phyloP scores from a whole-genome alignment of 2,329 filamentous ascomycete genomes.

The Penicillium thymicola region DNA sequence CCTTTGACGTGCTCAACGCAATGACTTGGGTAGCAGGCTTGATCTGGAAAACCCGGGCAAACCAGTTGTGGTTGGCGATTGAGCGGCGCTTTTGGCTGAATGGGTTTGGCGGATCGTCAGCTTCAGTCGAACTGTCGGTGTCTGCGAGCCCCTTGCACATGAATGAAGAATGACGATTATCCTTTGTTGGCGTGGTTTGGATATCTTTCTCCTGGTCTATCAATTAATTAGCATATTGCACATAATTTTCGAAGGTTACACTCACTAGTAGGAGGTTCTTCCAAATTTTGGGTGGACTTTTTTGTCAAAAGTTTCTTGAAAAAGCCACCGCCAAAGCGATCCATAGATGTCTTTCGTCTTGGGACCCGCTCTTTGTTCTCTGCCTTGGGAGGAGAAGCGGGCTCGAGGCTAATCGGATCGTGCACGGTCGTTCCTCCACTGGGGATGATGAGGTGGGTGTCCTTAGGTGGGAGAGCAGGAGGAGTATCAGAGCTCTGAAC shows the following conservation, averaged over 20 bases:
- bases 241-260: constrained; percentile 1
- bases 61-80: constrained; percentile 67
- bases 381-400: not conserved
- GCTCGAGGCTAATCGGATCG: constrained; percentile 16
- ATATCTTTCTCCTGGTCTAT: constrained; percentile 6
- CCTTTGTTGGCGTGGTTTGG: constrained; percentile 3
- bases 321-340: constrained; percentile 44
- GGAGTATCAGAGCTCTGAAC: constrained; percentile 27
- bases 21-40: constrained; percentile 75
- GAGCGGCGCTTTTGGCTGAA: constrained; percentile 15
- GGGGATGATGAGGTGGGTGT: constrained; percentile 23
- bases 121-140: constrained; percentile 17
- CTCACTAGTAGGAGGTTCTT: constrained; percentile 40
- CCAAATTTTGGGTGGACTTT: constrained; percentile 36
- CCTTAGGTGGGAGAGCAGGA: constrained; percentile 19
- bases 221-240: not conserved
- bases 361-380: constrained; percentile 6
- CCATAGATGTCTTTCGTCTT: constrained; percentile 22
- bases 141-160: constrained; percentile 17
- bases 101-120: constrained; percentile 13
- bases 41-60: constrained; percentile 82
- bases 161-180: constrained; percentile 1
- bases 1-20: constrained; percentile 70
- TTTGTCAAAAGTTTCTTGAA: constrained; percentile 54
- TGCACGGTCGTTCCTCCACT: constrained; percentile 29